These are phyloP conservation scores for Nevesoporus exiguus DNA, from an alignment of 768 basidiomycete species.

Conservation along the genomic window DNA sequence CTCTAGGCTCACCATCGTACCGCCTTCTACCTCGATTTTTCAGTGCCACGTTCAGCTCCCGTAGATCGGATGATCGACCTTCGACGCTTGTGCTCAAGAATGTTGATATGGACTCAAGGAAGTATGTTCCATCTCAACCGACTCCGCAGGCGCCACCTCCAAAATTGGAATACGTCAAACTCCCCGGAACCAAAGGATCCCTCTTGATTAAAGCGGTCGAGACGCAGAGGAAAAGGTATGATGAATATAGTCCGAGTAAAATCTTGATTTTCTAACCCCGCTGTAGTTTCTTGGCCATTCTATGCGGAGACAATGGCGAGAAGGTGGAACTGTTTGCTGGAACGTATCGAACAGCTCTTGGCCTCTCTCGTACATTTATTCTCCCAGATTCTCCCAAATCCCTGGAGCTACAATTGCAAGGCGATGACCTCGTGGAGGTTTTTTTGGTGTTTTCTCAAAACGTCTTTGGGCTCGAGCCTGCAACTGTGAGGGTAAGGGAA, in stretches of 20 bases:
- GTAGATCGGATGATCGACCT: conserved; percentile 57
- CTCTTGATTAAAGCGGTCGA: conserved; percentile 84
- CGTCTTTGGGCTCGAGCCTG: conserved; percentile 89
- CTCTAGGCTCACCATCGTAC: conserved; percentile 37
- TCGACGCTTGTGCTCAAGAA: conserved; percentile 34
- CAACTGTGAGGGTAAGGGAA: conserved; percentile 91
- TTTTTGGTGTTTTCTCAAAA: conserved; percentile 90
- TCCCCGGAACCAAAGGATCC: conserved; percentile 87
- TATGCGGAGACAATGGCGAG: conserved; percentile 90
- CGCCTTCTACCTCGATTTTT: conserved; percentile 73
- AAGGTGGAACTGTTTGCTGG: conserved; percentile 93
- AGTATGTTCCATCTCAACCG: conserved; percentile 32
- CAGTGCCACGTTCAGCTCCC: conserved; percentile 55
- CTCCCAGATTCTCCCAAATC: conserved; percentile 87
- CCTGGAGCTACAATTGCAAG: conserved; percentile 83
- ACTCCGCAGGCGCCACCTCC: conserved; percentile 63
- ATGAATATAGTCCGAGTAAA: not conserved
- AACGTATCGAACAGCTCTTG: conserved; percentile 84
- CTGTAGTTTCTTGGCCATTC: conserved; percentile 81
- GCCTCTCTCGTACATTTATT: conserved; percentile 89
- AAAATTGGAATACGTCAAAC: conserved; percentile 88
- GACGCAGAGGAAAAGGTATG: conserved; percentile 82
- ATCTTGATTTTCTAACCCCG: conserved; percentile 3
- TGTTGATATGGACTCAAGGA: conserved; percentile 41
- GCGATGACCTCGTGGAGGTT: conserved; percentile 89